These are phyloP conservation scores for Trichoderma sp. DNA, from an alignment of 2,329 filamentous ascomycete species.

Conservation along the genomic window DNA sequence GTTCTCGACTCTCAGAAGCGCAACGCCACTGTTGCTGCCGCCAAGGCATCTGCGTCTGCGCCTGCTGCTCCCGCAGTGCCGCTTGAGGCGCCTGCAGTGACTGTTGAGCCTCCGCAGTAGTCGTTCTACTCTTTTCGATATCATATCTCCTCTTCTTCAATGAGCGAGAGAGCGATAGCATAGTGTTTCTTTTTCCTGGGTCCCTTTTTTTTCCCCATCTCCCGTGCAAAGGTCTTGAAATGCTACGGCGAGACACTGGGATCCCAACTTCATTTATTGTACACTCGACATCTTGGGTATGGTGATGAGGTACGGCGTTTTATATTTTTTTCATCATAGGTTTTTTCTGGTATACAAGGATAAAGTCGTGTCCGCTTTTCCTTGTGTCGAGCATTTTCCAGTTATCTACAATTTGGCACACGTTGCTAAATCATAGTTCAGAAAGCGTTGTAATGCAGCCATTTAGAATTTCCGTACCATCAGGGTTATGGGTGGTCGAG, in stretches of 20 bases:
- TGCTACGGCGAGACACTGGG: background rate
- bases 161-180: background rate
- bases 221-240: background rate
- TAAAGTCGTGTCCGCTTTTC: background rate
- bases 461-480: background rate
- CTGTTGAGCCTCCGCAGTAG: conserved; percentile 29
- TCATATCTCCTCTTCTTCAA: background rate
- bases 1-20: conserved; percentile 57
- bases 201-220: background rate
- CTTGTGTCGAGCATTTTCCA: background rate
- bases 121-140: background rate
- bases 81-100: conserved; percentile 23
- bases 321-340: background rate
- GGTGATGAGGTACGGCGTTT: conserved; percentile 31
- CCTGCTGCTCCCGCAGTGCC: background rate
- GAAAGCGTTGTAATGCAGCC: conserved; percentile 5
- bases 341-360: background rate
- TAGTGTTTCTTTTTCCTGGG: background rate
- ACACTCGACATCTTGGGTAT: conserved; percentile 20
- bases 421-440: background rate
- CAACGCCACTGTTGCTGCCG: conserved; percentile 44
- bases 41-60: conserved; percentile 13
- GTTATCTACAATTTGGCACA: background rate
- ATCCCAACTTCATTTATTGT: background rate
- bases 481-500: background rate